Evolutionary conservation across 768 basidiomycete genomes (phyloP).

Genomic region (Lepiota venenata): DNA sequence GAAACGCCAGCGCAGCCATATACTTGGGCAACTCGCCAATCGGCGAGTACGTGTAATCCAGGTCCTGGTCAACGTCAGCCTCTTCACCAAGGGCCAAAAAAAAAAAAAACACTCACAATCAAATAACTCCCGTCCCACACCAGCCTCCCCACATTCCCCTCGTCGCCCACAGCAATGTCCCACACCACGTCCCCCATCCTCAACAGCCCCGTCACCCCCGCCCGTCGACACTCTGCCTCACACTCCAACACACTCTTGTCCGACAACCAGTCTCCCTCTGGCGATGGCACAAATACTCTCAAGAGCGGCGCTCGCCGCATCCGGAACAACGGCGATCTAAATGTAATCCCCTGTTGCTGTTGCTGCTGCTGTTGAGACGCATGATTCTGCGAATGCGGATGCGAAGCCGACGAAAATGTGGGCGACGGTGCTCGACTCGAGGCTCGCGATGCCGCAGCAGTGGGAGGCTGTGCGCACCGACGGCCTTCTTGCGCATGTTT

Average conservation of each 20-base stretch:
- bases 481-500: constrained; percentile 12
- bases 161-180: constrained; percentile 84
- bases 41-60: constrained; percentile 78
- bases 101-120: constrained; percentile 50
- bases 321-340: constrained; percentile 71
- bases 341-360: constrained; percentile 29
- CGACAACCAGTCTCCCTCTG: constrained; percentile 83
- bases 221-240: constrained; percentile 72
- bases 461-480: constrained; percentile 16
- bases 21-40: constrained; percentile 79
- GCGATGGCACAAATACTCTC: constrained; percentile 81
- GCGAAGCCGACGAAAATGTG: constrained; percentile 45
- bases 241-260: constrained; percentile 80
- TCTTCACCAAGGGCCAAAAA: constrained; percentile 8
- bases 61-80: constrained; percentile 47
- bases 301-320: constrained; percentile 71
- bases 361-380: constrained; percentile 12
- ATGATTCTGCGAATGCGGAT: constrained; percentile 35
- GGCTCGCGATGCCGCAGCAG: constrained; percentile 30
- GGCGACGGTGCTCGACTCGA: constrained; percentile 72
- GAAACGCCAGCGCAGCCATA: constrained; percentile 74
- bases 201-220: constrained; percentile 60
- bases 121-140: constrained; percentile 90
- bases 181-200: constrained; percentile 81
- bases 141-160: constrained; percentile 79